Percentiles rank a stretch among this genome's conserved stretches.
phyloP scores from a whole-genome alignment of 192 early-diverging fungal species.

The Coemansia sp. region DNA sequence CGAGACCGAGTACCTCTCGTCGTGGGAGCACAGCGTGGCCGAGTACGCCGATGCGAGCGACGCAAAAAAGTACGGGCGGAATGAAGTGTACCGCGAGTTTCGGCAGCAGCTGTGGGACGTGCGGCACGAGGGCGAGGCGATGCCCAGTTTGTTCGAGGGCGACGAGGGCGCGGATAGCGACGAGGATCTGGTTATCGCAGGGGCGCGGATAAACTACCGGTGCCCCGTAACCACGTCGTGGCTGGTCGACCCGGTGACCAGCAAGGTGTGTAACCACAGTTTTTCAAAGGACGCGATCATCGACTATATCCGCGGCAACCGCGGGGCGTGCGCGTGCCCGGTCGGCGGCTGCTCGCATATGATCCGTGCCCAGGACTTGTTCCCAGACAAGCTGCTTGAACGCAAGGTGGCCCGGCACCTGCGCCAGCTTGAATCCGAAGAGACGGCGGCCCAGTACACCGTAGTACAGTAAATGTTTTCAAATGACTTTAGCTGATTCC shows the following conservation, averaged over 20 bases:
- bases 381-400: slow-evolving; percentile 49
- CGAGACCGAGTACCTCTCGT: slow-evolving; percentile 8
- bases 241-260: slow-evolving; percentile 57
- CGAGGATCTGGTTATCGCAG: slow-evolving; percentile 39
- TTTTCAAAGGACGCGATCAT: slow-evolving; percentile 52
- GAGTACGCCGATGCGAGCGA: slow-evolving; percentile 18
- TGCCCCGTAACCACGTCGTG: slow-evolving; percentile 56
- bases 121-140: slow-evolving; percentile 33
- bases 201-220: slow-evolving; percentile 35
- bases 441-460: slow-evolving; percentile 32
- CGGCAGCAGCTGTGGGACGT: slow-evolving; percentile 42
- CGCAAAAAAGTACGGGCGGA: slow-evolving; percentile 14
- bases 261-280: slow-evolving; percentile 55
- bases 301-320: slow-evolving; percentile 17
- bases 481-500: background rate
- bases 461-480: slow-evolving; percentile 17
- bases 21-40: background rate
- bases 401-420: slow-evolving; percentile 49
- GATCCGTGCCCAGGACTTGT: slow-evolving; percentile 26
- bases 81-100: slow-evolving; percentile 26
- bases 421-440: slow-evolving; percentile 32
- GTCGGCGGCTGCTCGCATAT: slow-evolving; percentile 46
- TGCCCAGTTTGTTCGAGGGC: slow-evolving; percentile 28
- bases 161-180: slow-evolving; percentile 6
- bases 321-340: slow-evolving; percentile 19